A percentile compares a stretch with the other conserved stretches of the same genome.
These are phyloP conservation scores for Ceratobasidium theobromae DNA, from an alignment of 1,284 basidiomycete species.

Conservation along the genomic window DNA sequence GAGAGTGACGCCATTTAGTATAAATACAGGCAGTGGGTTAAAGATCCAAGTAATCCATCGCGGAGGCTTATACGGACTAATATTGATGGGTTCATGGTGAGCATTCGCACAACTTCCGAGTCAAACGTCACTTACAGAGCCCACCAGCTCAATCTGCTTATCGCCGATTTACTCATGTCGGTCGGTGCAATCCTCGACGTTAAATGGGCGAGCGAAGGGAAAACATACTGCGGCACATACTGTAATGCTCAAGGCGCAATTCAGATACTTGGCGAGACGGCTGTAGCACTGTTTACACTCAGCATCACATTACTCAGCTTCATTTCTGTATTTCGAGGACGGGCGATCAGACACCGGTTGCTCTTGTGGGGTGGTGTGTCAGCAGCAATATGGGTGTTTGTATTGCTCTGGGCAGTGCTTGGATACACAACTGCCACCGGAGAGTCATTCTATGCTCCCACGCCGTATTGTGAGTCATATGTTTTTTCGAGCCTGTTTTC, in stretches of 20 bases:
- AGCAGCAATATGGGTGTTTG: constrained; percentile 33
- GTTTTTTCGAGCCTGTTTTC: not conserved
- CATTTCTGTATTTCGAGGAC: constrained; percentile 35
- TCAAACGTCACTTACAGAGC: not conserved
- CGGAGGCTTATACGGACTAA: constrained; percentile 7
- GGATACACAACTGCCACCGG: constrained; percentile 24
- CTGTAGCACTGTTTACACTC: constrained; percentile 34
- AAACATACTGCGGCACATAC: constrained; percentile 35
- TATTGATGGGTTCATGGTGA: constrained; percentile 29
- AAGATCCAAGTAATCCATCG: not conserved
- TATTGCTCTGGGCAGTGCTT: constrained; percentile 33
- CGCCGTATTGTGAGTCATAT: constrained; percentile 29
- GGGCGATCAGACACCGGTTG: constrained; percentile 3
- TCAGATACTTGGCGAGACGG: constrained; percentile 37
- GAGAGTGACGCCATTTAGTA: not conserved
- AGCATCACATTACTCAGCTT: constrained; percentile 38
- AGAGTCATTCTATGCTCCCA: constrained; percentile 33
- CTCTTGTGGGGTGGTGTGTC: constrained; percentile 29
- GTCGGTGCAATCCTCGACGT: constrained; percentile 35
- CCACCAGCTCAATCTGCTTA: constrained; percentile 34
- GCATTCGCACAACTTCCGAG: not conserved
- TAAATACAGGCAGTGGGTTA: not conserved
- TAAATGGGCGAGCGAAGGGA: constrained; percentile 33
- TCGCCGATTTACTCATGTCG: constrained; percentile 36
- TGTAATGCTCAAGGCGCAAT: constrained; percentile 37